Conservation (phyloP, 306 rosid genomes). For the Coriaria nepalensis region DNA sequence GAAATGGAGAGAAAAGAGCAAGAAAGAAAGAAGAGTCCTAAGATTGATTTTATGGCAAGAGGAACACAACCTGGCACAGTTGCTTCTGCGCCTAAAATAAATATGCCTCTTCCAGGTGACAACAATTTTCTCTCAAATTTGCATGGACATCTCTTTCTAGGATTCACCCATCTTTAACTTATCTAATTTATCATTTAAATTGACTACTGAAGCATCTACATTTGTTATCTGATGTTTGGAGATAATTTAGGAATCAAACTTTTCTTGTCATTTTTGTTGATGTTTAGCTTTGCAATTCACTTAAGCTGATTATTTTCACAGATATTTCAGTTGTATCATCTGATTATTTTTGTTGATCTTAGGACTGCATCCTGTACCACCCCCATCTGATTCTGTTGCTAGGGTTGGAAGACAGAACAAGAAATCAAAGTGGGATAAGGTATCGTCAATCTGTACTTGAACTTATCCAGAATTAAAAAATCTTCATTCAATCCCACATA, state of each 20-base stretch:
- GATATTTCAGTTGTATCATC: constrained; percentile 30
- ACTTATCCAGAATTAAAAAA: no score
- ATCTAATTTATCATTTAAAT: no score
- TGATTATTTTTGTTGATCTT: no score
- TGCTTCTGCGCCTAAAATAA: constrained; percentile 24
- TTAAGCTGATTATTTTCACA: constrained; percentile 16
- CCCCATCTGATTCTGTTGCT: constrained; percentile 31
- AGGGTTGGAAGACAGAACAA: constrained; percentile 54
- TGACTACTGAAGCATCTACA: no score
- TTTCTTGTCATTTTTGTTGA: constrained; percentile 5
- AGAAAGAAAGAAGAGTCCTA: constrained; percentile 59
- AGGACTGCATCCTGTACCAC: constrained; percentile 37
- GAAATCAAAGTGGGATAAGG: constrained; percentile 51
- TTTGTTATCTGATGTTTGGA: no score
- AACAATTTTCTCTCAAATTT: background rate
- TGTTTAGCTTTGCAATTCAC: constrained; percentile 10
- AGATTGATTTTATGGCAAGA: constrained; percentile 52
- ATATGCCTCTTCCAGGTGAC: constrained; percentile 23
- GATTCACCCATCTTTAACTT: background rate
- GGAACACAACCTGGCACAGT: constrained; percentile 45
- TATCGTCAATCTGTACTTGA: background rate
- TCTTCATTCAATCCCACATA: background rate
- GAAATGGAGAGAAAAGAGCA: constrained; percentile 72
- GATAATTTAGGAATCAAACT: no score
- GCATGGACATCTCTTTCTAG: no score